phyloP scores from a whole-genome alignment of 1,139 yeast genomes.

The Wickerhamomyces sp. region DNA sequence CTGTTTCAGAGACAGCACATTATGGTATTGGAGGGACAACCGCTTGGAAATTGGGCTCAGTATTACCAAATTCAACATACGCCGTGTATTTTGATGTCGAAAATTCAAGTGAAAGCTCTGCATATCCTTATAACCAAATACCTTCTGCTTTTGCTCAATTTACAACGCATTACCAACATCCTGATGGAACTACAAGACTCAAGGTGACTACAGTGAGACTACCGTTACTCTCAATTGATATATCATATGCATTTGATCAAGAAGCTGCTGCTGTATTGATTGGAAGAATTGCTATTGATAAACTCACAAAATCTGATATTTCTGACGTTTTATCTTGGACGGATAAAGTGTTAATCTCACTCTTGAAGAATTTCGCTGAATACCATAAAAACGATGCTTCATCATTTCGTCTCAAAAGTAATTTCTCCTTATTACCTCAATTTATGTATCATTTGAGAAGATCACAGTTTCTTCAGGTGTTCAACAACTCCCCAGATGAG shows the following conservation, averaged over 20 bases:
- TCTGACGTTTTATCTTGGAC: slow-evolving; percentile 64
- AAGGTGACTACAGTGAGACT: slow-evolving; percentile 52
- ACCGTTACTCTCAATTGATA: slow-evolving; percentile 26
- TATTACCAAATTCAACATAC: slow-evolving; percentile 54
- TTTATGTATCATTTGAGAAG: slow-evolving; percentile 70
- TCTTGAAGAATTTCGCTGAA: slow-evolving; percentile 75
- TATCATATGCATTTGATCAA: slow-evolving; percentile 50
- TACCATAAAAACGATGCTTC: slow-evolving; percentile 60
- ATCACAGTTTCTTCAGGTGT: slow-evolving; percentile 64
- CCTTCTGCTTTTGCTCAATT: slow-evolving; percentile 58
- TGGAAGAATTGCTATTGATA: slow-evolving; percentile 79
- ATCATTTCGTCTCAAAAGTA: slow-evolving; percentile 61
- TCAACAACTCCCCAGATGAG: slow-evolving; percentile 79
- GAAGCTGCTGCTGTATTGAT: slow-evolving; percentile 62
- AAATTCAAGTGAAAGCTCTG: slow-evolving; percentile 21
- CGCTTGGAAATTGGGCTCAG: slow-evolving; percentile 57
- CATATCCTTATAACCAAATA: slow-evolving; percentile 23
- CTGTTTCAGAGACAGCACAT: slow-evolving; percentile 25
- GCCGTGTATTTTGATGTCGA: slow-evolving; percentile 52
- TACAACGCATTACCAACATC: slow-evolving; percentile 70
- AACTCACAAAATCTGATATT: slow-evolving; percentile 51
- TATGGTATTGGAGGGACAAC: slow-evolving; percentile 53
- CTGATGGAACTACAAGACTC: slow-evolving; percentile 38
- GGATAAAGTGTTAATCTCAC: slow-evolving; percentile 65
- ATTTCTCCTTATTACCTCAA: slow-evolving; percentile 72